Evolutionary conservation across 371 early-diverging fungal species (phyloP).

Genomic region (Rhizomucor pusillus): DNA sequence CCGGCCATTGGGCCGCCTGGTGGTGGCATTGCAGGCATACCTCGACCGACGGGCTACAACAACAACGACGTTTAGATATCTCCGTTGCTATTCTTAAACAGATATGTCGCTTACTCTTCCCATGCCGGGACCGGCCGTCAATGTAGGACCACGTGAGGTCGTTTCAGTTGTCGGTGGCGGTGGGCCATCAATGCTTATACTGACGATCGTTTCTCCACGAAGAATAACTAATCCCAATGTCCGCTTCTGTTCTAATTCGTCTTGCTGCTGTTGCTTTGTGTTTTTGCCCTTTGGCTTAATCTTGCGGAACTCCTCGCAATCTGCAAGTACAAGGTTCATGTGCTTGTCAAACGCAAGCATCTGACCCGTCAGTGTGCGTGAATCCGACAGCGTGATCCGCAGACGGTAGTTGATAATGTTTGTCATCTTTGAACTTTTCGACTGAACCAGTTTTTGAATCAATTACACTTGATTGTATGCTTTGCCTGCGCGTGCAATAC

Average conservation of each 20-base stretch:
- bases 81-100: not conserved
- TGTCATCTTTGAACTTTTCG: slow-evolving; percentile 87
- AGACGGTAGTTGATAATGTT: slow-evolving; percentile 93
- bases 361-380: slow-evolving; percentile 90
- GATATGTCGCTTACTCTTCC: slow-evolving; percentile 46
- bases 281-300: slow-evolving; percentile 68
- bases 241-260: slow-evolving; percentile 76
- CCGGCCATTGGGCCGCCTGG: slow-evolving; percentile 58
- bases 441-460: slow-evolving; percentile 14
- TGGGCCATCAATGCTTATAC: slow-evolving; percentile 89
- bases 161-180: slow-evolving; percentile 78
- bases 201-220: slow-evolving; percentile 91
- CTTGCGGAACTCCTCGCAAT: slow-evolving; percentile 95
- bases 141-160: slow-evolving; percentile 43
- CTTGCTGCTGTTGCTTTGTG: slow-evolving; percentile 39
- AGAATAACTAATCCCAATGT: slow-evolving; percentile 92
- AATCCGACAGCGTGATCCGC: slow-evolving; percentile 88
- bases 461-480: no score
- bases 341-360: slow-evolving; percentile 98
- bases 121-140: slow-evolving; percentile 71
- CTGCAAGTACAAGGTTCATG: slow-evolving; percentile 97
- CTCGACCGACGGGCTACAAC: slow-evolving; percentile 84
- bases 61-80: not conserved
- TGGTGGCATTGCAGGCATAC: slow-evolving; percentile 80
- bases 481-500: no score